Conservation (phyloP, 805 yeast species). For the Ogataea methanolica region DNA sequence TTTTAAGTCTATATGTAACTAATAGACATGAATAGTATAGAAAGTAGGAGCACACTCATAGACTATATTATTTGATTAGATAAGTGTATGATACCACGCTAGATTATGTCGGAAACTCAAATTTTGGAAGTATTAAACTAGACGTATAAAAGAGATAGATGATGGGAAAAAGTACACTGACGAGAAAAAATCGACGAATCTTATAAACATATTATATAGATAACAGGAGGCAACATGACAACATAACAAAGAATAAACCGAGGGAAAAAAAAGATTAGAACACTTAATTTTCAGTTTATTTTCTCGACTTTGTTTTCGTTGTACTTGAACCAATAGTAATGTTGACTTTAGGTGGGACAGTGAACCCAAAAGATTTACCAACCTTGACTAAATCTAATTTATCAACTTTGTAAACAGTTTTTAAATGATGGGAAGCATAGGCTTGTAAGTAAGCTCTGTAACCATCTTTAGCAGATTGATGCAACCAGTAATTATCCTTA, state of each 20-base stretch:
- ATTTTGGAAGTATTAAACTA: too few species aligned
- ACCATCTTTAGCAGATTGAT: constrained; percentile 96
- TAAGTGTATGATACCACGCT: too few species aligned
- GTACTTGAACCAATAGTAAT: constrained; percentile 88
- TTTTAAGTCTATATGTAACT: too few species aligned
- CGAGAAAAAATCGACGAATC: too few species aligned
- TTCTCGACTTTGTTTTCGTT: constrained; percentile 12
- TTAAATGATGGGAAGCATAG: constrained; percentile 92
- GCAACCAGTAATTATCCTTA: constrained; percentile 87
- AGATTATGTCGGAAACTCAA: too few species aligned
- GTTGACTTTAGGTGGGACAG: constrained; percentile 94
- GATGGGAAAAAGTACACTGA: neutral
- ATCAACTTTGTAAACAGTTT: constrained; percentile 94
- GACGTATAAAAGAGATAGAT: neutral
- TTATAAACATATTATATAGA: too few species aligned
- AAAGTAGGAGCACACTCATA: too few species aligned
- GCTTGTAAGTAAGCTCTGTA: constrained; percentile 96
- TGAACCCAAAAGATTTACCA: constrained; percentile 92
- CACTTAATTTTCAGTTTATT: neutral
- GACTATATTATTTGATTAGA: too few species aligned
- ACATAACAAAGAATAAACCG: too few species aligned
- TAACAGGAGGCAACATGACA: too few species aligned
- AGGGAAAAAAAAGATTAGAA: too few species aligned
- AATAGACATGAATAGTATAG: too few species aligned
- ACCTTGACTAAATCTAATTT: constrained; percentile 91